Evolutionary conservation across 2,329 filamentous ascomycete genomes (phyloP), one percentile per base, ranked within the genome.

Genomic region (Beauveria pseudobassiana): DNA sequence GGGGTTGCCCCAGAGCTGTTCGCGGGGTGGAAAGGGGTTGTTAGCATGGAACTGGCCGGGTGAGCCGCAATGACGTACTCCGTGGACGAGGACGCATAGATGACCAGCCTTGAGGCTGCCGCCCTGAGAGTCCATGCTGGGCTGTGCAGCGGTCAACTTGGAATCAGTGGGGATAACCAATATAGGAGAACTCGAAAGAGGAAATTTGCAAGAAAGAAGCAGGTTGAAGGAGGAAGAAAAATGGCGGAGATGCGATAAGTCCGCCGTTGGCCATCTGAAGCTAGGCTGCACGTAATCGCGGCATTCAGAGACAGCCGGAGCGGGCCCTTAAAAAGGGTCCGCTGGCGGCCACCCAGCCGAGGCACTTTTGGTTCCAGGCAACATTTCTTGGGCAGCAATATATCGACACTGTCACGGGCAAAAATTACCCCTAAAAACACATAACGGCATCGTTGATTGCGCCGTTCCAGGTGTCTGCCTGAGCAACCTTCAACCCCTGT

Each of bases 1-100:
- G 1, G 90, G 90, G 65, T 91, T 90, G 22, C 90, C 90, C 90
- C 90, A 93, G 66, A 93, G 80, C 76, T 90, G 66, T 12, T 43
- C 16, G 56, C 20, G 46, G 34, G 24, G 6, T 20, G 12, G 28
- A 2, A 34, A 0, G 18, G 12, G 6, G 8, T 34, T 22, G 48
- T 60, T 34, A 48, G 58, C 38, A 34, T 40, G 34, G 34, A 18
- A 49, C 5, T 52, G 2, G 26, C 42, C 28, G 58, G 38, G 62
- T 26, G 38, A 52, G 64, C 22, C 24, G 56, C 59, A 64, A 59
- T 63, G 64, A 74, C 83, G 73, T 82, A 89, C 87, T 76, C 90
- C 85, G 71, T 93, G 90, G 58, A 92, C 86, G 50, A 93, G 79
- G 48, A 93, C 88, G 69, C 87, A 89, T 64, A 93, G 83, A 72